Evolutionary conservation across 305 asterid genomes (phyloP).

Genomic region (Coffea humblotiana): DNA sequence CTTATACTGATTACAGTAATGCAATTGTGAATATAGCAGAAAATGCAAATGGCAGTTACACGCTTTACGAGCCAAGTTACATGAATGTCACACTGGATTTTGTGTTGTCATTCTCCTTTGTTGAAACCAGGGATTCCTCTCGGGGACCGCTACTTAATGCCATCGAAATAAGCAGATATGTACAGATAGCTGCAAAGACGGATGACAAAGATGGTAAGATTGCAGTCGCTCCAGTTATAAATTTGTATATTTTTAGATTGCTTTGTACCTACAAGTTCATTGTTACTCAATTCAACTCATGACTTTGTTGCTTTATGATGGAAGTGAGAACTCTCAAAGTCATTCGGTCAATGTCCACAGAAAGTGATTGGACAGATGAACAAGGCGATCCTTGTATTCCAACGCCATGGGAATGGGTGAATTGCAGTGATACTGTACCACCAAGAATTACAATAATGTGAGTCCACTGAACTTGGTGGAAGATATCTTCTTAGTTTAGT

Average conservation of each 20-base stretch:
- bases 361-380: slow-evolving; percentile 51
- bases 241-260: background rate
- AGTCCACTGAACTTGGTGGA: slow-evolving; percentile 30
- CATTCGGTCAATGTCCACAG: slow-evolving; percentile 49
- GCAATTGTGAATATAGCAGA: slow-evolving; percentile 97
- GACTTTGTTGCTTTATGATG: slow-evolving; percentile 26
- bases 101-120: slow-evolving; percentile 76
- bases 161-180: slow-evolving; percentile 84
- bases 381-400: slow-evolving; percentile 89
- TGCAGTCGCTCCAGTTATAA: background rate
- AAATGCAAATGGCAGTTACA: slow-evolving; percentile 91
- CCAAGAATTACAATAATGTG: slow-evolving; percentile 90
- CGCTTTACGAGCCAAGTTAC: slow-evolving; percentile 90
- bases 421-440: slow-evolving; percentile 65
- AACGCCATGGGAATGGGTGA: slow-evolving; percentile 81
- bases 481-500: slow-evolving; percentile 11
- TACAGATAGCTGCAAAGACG: slow-evolving; percentile 69
- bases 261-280: background rate
- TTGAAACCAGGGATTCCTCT: slow-evolving; percentile 70
- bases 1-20: slow-evolving; percentile 79
- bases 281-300: slow-evolving; percentile 24
- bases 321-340: slow-evolving; percentile 62
- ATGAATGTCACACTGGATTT: slow-evolving; percentile 83
- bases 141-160: slow-evolving; percentile 84
- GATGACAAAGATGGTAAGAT: slow-evolving; percentile 67